phyloP scores from a whole-genome alignment of 345 rosid species.

The Camelina sativa region DNA sequence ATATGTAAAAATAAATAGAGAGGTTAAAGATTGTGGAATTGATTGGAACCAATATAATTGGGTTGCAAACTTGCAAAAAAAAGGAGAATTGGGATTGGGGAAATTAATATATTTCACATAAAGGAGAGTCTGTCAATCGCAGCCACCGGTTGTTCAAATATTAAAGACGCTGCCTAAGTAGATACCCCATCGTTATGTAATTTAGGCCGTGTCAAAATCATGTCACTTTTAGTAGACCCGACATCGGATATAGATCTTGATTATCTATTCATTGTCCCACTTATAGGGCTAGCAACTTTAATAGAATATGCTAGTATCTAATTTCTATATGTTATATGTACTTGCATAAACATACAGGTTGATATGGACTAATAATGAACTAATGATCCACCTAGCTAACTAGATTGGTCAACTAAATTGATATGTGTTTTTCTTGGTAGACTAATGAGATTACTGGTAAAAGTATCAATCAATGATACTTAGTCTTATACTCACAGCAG shows the following conservation, averaged over 20 bases:
- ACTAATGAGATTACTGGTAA: too few species aligned
- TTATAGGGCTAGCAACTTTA: conserved; percentile 3
- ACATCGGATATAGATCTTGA: conserved; percentile 24
- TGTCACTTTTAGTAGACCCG: conserved; percentile 34
- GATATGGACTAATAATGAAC: conserved; percentile 15
- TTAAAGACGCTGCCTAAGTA: conserved; percentile 36
- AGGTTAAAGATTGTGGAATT: not conserved
- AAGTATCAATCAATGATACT: too few species aligned
- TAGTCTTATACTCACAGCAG: too few species aligned
- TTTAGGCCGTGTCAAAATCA: conserved; percentile 26
- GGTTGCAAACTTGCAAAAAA: conserved; percentile 11
- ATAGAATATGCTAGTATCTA: not conserved
- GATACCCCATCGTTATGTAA: conserved; percentile 30
- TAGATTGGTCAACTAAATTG: conserved; percentile 22
- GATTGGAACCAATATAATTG: conserved; percentile 13
- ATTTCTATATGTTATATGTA: not conserved
- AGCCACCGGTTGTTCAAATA: conserved; percentile 35
- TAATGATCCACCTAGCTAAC: conserved; percentile 24
- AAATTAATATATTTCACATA: not conserved
- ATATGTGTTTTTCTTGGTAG: not conserved
- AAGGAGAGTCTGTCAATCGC: conserved; percentile 15
- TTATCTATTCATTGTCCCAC: conserved; percentile 23
- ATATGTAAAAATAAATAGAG: not conserved
- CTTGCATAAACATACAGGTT: conserved; percentile 17
- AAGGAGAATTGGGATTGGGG: not conserved